These are phyloP conservation scores for Phaeotremella skinneri DNA, from an alignment of 768 basidiomycete genomes.

Conservation along the genomic window DNA sequence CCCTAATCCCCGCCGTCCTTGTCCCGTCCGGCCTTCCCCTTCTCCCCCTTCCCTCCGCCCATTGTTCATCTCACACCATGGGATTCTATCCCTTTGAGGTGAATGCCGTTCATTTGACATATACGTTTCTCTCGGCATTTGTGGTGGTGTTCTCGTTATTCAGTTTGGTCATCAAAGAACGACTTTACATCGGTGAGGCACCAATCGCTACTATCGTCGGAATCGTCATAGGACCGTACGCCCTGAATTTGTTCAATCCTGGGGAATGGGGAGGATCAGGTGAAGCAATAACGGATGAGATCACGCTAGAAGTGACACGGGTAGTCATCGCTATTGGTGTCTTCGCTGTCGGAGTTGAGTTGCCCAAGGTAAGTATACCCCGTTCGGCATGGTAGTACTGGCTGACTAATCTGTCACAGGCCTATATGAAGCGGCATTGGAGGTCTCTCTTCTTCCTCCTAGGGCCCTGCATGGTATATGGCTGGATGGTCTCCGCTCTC, in stretches of 20 bases:
- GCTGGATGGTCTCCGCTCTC: slow-evolving; percentile 85
- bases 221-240: slow-evolving; percentile 85
- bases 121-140: slow-evolving; percentile 75
- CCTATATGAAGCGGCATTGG: slow-evolving; percentile 93
- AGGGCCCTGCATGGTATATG: slow-evolving; percentile 59
- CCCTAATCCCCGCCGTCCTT: too few species aligned
- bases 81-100: slow-evolving; percentile 59
- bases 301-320: slow-evolving; percentile 87
- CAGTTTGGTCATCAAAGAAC: slow-evolving; percentile 76
- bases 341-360: slow-evolving; percentile 95
- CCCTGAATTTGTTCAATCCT: slow-evolving; percentile 76
- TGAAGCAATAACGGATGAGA: slow-evolving; percentile 61
- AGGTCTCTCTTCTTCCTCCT: slow-evolving; percentile 80
- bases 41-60: too few species aligned
- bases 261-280: slow-evolving; percentile 64
- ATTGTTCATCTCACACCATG: slow-evolving; percentile 16
- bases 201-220: slow-evolving; percentile 92
- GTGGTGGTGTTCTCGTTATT: slow-evolving; percentile 91
- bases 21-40: too few species aligned
- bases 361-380: slow-evolving; percentile 61
- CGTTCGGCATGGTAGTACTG: not conserved
- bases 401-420: slow-evolving; percentile 52
- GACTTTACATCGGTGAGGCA: slow-evolving; percentile 92
- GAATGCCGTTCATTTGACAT: slow-evolving; percentile 69
- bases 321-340: slow-evolving; percentile 94